phyloP scores from a whole-genome alignment of 1,284 basidiomycete species.

The Porodaedalea pini region DNA sequence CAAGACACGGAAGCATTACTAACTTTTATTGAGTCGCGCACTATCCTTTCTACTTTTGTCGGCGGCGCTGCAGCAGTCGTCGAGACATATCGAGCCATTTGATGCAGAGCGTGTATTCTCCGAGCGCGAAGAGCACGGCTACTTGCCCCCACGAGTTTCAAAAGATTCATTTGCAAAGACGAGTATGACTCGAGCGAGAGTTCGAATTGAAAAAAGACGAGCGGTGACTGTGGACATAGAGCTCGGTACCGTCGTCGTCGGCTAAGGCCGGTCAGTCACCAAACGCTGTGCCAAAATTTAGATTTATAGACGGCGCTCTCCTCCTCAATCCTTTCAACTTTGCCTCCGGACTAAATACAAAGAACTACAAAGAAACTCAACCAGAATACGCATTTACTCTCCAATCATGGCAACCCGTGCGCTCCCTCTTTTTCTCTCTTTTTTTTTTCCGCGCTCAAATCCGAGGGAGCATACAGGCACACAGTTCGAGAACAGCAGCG shows the following conservation, averaged over 20 bases:
- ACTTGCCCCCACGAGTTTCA: neutral
- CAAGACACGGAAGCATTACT: too few species aligned
- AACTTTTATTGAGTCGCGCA: conserved; percentile 68
- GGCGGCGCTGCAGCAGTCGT: neutral
- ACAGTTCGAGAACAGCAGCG: conserved; percentile 97
- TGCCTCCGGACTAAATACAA: neutral
- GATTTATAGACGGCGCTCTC: neutral
- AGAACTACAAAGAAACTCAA: neutral
- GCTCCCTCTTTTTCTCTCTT: conserved; percentile 26
- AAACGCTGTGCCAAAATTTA: conserved; percentile 6
- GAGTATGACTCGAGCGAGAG: conserved; percentile 6
- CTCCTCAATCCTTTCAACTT: neutral
- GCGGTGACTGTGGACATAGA: neutral
- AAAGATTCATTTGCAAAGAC: neutral
- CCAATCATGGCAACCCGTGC: conserved; percentile 63
- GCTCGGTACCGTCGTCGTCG: neutral
- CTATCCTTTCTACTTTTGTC: conserved; percentile 51
- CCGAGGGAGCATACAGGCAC: conserved; percentile 49
- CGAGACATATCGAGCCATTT: conserved; percentile 7
- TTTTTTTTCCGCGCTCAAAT: neutral
- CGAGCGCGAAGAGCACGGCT: too few species aligned
- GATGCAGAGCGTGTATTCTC: too few species aligned
- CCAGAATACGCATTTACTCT: conserved; percentile 12
- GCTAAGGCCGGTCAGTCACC: neutral
- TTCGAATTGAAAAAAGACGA: too few species aligned